Evolutionary conservation across 2,329 filamentous ascomycete genomes (phyloP).

Genomic region (Diaporthe ilicicola): DNA sequence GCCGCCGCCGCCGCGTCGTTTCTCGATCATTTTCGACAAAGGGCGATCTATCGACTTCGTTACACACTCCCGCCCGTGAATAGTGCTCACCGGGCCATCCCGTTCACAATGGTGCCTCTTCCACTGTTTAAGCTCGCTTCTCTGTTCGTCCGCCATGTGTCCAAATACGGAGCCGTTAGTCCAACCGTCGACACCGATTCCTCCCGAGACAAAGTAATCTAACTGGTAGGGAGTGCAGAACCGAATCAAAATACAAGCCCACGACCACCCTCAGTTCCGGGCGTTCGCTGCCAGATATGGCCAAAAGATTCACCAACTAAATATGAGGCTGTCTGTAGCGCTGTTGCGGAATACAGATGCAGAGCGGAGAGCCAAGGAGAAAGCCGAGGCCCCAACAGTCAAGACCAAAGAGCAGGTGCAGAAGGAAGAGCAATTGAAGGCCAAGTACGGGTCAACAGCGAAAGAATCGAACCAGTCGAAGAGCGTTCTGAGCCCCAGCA

Average conservation of each 20-base stretch:
- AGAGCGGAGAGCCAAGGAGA: slow-evolving; percentile 67
- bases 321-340: slow-evolving; percentile 71
- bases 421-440: slow-evolving; percentile 59
- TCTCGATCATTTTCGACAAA: background rate
- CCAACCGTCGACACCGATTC: background rate
- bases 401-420: slow-evolving; percentile 70
- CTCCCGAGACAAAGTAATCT: background rate
- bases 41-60: background rate
- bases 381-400: slow-evolving; percentile 69
- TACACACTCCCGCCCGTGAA: background rate
- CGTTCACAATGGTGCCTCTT: slow-evolving; percentile 66
- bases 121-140: slow-evolving; percentile 74
- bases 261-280: slow-evolving; percentile 70
- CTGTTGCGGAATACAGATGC: slow-evolving; percentile 65
- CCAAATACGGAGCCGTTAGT: slow-evolving; percentile 74
- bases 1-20: background rate
- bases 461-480: slow-evolving; percentile 51
- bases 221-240: slow-evolving; percentile 55
- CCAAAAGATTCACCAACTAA: slow-evolving; percentile 71
- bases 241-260: slow-evolving; percentile 71
- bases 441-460: slow-evolving; percentile 51
- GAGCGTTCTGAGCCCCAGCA: slow-evolving; percentile 46
- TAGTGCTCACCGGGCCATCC: background rate
- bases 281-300: slow-evolving; percentile 68
- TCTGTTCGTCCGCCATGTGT: slow-evolving; percentile 71